Percentiles rank a stretch among this genome's conserved stretches.
These are phyloP conservation scores for Penicillium antarcticum DNA, from an alignment of 495 filamentous ascomycete genomes.

Conservation along the genomic window DNA sequence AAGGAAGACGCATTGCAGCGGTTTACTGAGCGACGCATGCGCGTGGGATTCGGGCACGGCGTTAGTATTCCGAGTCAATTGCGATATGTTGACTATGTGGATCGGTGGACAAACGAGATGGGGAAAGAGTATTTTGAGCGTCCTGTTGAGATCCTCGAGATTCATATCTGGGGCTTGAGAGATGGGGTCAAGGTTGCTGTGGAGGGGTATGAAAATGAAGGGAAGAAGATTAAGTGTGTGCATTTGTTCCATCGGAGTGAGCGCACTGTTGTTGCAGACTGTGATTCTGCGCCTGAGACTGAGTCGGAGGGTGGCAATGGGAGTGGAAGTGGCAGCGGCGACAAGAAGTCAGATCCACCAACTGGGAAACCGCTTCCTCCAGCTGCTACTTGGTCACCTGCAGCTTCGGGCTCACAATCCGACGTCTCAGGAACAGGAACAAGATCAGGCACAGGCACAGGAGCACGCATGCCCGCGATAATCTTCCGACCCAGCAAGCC, in stretches of 20 bases:
- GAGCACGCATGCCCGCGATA: slow-evolving; percentile 49
- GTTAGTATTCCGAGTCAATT: slow-evolving; percentile 93
- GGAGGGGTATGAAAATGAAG: slow-evolving; percentile 82
- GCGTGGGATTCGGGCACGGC: slow-evolving; percentile 79
- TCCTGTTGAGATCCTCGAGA: slow-evolving; percentile 77
- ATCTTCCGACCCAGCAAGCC: slow-evolving; percentile 69
- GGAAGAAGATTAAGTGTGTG: slow-evolving; percentile 77
- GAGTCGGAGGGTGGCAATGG: slow-evolving; percentile 1
- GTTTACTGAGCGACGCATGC: slow-evolving; percentile 88
- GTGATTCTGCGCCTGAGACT: slow-evolving; percentile 4
- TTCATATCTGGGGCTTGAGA: slow-evolving; percentile 86
- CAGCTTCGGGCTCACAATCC: slow-evolving; percentile 14
- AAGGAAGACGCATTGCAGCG: slow-evolving; percentile 70
- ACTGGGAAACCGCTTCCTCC: slow-evolving; percentile 6
- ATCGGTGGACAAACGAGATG: slow-evolving; percentile 70
- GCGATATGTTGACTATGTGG: slow-evolving; percentile 85
- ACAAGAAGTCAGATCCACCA: background rate
- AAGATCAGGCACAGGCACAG: too few relatives aligned
- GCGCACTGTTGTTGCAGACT: slow-evolving; percentile 63
- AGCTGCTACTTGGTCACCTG: slow-evolving; percentile 6
- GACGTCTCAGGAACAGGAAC: slow-evolving; percentile 13
- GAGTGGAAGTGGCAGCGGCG: slow-evolving; percentile 7
- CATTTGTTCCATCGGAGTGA: slow-evolving; percentile 77
- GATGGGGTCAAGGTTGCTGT: slow-evolving; percentile 86
- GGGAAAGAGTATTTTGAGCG: slow-evolving; percentile 81